Evolutionary conservation across 2,329 filamentous ascomycete species (phyloP).

Genomic region (Colletotrichum noveboracense): DNA sequence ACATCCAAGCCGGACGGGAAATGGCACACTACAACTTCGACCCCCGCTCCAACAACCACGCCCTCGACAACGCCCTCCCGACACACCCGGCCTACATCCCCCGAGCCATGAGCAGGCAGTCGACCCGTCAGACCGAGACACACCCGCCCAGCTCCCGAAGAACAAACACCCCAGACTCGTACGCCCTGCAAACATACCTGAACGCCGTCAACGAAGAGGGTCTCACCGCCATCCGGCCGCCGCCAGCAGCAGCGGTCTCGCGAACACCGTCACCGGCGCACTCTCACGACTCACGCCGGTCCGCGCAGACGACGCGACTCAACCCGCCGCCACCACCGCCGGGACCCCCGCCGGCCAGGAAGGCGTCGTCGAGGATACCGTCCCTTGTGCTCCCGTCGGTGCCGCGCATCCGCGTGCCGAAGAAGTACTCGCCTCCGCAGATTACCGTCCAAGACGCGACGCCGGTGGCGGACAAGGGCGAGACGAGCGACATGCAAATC

Average conservation of each 20-base stretch:
- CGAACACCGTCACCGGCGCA: not conserved
- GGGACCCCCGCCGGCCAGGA: conserved; percentile 26
- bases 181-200: conserved; percentile 42
- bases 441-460: conserved; percentile 35
- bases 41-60: conserved; percentile 25
- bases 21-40: conserved; percentile 31
- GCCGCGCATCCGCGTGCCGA: conserved; percentile 42
- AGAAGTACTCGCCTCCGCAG: conserved; percentile 44
- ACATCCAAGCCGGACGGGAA: conserved; percentile 17
- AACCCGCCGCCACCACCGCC: conserved; percentile 29
- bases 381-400: conserved; percentile 42
- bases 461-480: conserved; percentile 27
- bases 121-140: not conserved
- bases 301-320: not conserved
- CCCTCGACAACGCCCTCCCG: conserved; percentile 40
- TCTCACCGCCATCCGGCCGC: conserved; percentile 1
- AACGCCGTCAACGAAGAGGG: conserved; percentile 30
- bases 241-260: conserved; percentile 13
- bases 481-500: conserved; percentile 30
- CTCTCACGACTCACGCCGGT: not conserved
- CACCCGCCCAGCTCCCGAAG: conserved; percentile 16
- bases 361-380: no score
- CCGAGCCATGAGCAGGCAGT: conserved; percentile 34
- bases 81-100: conserved; percentile 56
- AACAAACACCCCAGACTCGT: conserved; percentile 33